Evolutionary conservation across 164 flowering plant species (phyloP).

Genomic region (Nymphaea thermarum): DNA sequence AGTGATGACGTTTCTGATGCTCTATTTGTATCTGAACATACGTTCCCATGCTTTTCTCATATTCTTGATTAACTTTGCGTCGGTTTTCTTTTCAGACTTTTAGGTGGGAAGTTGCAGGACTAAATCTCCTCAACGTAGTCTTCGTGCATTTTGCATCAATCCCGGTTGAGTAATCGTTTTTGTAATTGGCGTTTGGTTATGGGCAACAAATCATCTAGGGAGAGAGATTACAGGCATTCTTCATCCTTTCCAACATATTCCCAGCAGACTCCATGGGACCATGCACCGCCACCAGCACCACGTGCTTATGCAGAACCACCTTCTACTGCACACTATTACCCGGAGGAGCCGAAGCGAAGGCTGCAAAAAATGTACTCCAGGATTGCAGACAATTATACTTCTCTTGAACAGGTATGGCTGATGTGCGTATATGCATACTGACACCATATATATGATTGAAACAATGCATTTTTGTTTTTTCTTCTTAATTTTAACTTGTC

Average conservation of each 20-base stretch:
- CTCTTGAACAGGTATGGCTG: constrained; percentile 53
- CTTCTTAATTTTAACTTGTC: too few species aligned
- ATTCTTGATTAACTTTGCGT: too few species aligned
- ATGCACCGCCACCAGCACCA: not conserved
- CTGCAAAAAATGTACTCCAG: constrained; percentile 50
- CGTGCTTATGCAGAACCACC: constrained; percentile 9
- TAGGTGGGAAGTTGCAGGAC: not conserved
- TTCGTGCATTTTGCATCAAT: not conserved
- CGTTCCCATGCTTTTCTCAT: too few species aligned
- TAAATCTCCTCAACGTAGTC: not conserved
- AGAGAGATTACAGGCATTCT: not conserved
- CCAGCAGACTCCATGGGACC: not conserved
- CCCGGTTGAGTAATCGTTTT: not conserved
- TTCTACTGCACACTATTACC: constrained; percentile 21
- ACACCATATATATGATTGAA: too few species aligned
- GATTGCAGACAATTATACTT: constrained; percentile 56
- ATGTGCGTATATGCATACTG: too few species aligned
- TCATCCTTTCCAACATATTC: not conserved
- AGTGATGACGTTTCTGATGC: too few species aligned
- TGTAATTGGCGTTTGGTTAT: not conserved
- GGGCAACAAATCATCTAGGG: not conserved
- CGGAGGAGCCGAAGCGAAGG: constrained; percentile 17
- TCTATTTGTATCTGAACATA: too few species aligned
- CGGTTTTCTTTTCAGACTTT: not conserved
- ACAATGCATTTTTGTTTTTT: too few species aligned